These are phyloP conservation scores for Dipteronia sinensis DNA, from an alignment of 345 rosid genomes.

Conservation along the genomic window DNA sequence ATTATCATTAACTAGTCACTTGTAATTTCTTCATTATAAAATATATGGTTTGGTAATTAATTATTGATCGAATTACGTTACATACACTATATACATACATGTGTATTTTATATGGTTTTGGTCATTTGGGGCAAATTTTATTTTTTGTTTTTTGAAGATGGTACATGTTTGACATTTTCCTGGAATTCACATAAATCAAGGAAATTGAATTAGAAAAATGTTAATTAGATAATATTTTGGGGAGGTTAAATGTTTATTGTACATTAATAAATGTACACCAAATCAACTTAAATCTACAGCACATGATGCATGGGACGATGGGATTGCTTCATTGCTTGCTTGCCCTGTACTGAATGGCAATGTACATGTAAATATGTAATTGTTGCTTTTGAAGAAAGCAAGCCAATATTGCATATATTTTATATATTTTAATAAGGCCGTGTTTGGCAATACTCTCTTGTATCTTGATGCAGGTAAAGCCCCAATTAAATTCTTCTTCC, in stretches of 20 bases:
- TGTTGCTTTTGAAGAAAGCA: background rate
- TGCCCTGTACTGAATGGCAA: background rate
- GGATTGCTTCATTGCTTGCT: background rate
- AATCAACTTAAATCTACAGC: background rate
- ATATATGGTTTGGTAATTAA: background rate
- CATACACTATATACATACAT: background rate
- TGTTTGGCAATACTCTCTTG: background rate
- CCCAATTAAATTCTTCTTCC: background rate
- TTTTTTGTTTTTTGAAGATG: background rate
- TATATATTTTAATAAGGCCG: background rate
- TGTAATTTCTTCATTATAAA: background rate
- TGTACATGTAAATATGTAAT: background rate
- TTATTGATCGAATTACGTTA: background rate
- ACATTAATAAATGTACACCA: background rate
- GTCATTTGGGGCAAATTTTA: background rate
- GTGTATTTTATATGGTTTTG: background rate
- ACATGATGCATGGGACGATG: background rate
- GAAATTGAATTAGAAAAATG: background rate
- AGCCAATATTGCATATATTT: background rate
- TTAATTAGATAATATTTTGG: background rate
- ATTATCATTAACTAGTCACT: background rate
- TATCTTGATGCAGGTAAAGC: background rate
- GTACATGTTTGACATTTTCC: background rate
- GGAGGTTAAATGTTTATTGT: background rate
- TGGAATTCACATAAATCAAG: background rate